Base-by-base conservation (phyloP, 345 rosid genomes). In the Bretschneidera sinensis region DNA sequence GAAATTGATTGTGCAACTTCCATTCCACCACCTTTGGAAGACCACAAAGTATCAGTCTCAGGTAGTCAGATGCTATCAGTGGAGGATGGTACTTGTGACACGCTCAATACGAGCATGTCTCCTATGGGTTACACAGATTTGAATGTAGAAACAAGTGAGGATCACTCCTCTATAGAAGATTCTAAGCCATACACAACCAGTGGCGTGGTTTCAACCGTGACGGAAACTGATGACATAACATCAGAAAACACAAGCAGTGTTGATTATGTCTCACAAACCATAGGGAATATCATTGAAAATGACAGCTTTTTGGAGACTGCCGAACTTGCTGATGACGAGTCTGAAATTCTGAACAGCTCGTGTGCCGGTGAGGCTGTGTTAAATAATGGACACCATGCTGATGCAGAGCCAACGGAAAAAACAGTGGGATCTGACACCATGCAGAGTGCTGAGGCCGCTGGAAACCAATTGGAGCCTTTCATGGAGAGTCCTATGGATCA, bases 1-100 rank as follows among this genome's bases (percentile, higher is more conserved):
- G 64, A 57, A 35, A 65, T 54, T 19, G 76, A 68, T 59, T 28
- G 25, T 68, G 60, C 71, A n/a, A 24, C 59, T 55, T 58, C 66
- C 22, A 6, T 17, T 50, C 57, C 48, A 18, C 59, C 72, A 21
- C 61, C 49, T 53, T 21, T 63, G 4, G 87, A 76, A 54, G 77
- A 61, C 20, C 63, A 67, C 55, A 69, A 65, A 65, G 24, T 25
- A 61, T 64, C 58, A 9, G 45, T 24, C 34, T 34, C 70, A n/a
- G 55, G 24, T 31, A 48, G 48, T 50, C 74, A 66, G 24, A 57
- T 54, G 51, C 65, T 61, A 19, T 19, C 59, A 48, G 64, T 48
- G 17, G 48, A 57, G 39, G 65, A 70, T 47, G 57, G 5, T 7
- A 71, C 43, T 56, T 19, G 7, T 33, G 22, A 33, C 17, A 35